Evolutionary conservation across 2,329 filamentous ascomycete species (phyloP).

Genomic region (Ceratocystis destructans): DNA sequence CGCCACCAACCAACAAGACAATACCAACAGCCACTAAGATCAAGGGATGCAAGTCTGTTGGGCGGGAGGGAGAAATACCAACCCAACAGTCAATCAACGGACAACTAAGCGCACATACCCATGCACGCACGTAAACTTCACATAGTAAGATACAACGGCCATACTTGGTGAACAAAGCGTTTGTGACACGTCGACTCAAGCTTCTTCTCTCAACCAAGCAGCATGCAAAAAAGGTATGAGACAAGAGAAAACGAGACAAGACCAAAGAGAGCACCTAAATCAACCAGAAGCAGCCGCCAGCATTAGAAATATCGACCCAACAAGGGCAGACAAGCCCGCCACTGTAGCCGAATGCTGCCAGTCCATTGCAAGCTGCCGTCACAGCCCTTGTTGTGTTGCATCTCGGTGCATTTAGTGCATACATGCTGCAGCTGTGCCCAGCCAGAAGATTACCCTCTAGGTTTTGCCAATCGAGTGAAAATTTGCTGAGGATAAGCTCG

Average conservation of each 20-base stretch:
- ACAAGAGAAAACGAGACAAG: background rate
- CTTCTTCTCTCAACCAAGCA: background rate
- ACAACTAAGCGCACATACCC: too few relatives aligned
- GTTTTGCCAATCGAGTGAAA: background rate
- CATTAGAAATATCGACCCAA: constrained; percentile 1
- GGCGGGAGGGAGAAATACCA: too few relatives aligned
- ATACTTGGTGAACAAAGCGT: background rate
- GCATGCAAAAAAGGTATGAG: background rate
- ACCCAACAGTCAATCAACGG: too few relatives aligned
- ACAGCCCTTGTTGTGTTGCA: constrained; percentile 2
- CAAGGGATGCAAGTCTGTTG: too few relatives aligned
- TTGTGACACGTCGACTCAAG: constrained; percentile 3
- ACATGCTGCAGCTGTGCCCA: constrained; percentile 6
- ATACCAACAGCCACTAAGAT: too few relatives aligned
- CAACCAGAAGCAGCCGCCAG: background rate
- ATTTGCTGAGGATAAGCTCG: background rate
- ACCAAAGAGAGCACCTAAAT: background rate
- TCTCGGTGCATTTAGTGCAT: background rate
- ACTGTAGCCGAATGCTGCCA: constrained; percentile 1
- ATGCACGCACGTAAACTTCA: too few relatives aligned
- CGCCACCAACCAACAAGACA: too few relatives aligned
- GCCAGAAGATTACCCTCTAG: background rate
- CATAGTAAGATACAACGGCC: background rate
- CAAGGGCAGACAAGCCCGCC: background rate
- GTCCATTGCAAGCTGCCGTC: background rate